A percentile compares a stretch with the other conserved stretches of the same genome.
These are phyloP conservation scores for Pestalotiopsis sp. DNA, from an alignment of 2,329 filamentous ascomycete species.

Conservation along the genomic window DNA sequence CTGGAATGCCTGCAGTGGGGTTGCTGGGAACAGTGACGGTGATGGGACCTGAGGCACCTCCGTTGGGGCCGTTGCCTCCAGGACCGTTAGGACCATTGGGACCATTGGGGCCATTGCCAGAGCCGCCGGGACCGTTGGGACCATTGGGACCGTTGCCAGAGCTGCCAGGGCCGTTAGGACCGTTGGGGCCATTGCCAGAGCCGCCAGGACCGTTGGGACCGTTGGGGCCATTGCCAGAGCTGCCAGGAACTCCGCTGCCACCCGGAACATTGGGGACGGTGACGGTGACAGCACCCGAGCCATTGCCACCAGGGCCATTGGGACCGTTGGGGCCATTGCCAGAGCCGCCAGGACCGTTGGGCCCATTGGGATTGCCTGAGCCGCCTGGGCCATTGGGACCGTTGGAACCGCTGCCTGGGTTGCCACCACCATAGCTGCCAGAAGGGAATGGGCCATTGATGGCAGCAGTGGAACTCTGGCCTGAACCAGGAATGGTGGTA, in stretches of 20 bases:
- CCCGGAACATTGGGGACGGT: background rate
- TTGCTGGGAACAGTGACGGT: background rate
- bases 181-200: no score
- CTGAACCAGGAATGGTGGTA: background rate
- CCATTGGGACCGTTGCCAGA: background rate
- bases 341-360: slow-evolving; percentile 6
- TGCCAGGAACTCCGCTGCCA: background rate
- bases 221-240: slow-evolving; percentile 2
- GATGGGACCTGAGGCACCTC: background rate
- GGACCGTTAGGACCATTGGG: background rate
- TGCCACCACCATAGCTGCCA: slow-evolving; percentile 8
- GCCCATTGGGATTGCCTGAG: background rate
- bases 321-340: slow-evolving; percentile 1
- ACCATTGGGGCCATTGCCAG: background rate
- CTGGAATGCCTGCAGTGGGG: background rate
- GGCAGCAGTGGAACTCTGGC: background rate
- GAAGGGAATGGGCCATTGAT: background rate
- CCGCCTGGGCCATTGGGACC: slow-evolving; percentile 10
- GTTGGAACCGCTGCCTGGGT: slow-evolving; percentile 7
- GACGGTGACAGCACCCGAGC: background rate
- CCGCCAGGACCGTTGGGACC: background rate
- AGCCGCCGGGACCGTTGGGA: no score
- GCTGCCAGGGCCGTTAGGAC: no score
- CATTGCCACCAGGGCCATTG: background rate
- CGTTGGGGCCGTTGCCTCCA: background rate